Conservation (phyloP, 805 yeast species). For the Candida adriatica region DNA sequence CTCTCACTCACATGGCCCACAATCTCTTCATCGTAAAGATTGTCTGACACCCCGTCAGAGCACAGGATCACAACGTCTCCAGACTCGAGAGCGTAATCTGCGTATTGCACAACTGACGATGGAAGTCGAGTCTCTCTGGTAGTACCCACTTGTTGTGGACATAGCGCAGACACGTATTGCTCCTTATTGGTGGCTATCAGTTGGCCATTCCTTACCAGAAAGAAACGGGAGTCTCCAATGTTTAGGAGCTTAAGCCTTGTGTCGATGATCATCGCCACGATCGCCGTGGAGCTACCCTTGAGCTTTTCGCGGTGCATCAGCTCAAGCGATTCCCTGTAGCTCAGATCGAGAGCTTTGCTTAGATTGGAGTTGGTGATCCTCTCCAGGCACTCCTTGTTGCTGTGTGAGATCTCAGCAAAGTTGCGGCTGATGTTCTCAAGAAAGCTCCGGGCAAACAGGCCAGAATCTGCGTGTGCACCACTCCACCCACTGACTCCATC, state of each 20-base stretch:
- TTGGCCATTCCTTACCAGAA: conserved; percentile 39
- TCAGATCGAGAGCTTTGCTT: conserved; percentile 37
- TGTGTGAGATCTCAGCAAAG: conserved; percentile 21
- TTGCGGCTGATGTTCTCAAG: conserved; percentile 41
- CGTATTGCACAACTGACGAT: conserved; percentile 41
- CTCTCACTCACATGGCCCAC: conserved; percentile 30
- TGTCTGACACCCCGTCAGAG: conserved; percentile 50
- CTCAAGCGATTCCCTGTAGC: conserved; percentile 40
- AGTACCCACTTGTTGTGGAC: conserved; percentile 52
- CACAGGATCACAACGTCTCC: conserved; percentile 40
- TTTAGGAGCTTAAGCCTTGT: conserved; percentile 38
- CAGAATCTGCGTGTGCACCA: conserved; percentile 38
- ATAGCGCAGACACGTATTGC: conserved; percentile 37
- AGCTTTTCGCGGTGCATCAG: conserved; percentile 42
- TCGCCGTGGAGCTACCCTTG: conserved; percentile 43
- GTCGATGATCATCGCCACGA: conserved; percentile 43
- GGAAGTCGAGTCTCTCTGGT: conserved; percentile 37
- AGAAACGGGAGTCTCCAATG: conserved; percentile 46
- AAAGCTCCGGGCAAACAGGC: conserved; percentile 47
- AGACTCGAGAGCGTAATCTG: conserved; percentile 31
- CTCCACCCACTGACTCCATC: conserved; percentile 57
- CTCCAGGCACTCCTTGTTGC: conserved; percentile 27
- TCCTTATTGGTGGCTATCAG: conserved; percentile 37
- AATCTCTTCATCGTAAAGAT: conserved; percentile 43
- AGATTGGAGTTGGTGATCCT: conserved; percentile 36